Evolutionary conservation across 495 filamentous ascomycete species (phyloP).

Genomic region (Xylaria grammica): DNA sequence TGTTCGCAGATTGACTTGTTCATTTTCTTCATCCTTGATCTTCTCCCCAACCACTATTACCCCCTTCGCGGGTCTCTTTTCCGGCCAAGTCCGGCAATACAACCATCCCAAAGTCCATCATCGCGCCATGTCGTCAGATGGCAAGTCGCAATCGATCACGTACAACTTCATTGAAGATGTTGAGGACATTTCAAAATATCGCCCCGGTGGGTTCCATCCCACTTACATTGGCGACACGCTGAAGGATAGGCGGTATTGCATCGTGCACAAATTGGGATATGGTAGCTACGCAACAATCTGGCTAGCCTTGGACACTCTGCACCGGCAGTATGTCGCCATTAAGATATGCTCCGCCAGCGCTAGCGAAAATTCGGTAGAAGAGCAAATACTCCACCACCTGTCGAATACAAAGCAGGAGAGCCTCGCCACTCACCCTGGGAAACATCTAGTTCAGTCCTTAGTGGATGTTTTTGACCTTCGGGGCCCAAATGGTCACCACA

Average conservation of each 20-base stretch:
- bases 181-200: slow-evolving; percentile 43
- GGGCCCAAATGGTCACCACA: slow-evolving; percentile 34
- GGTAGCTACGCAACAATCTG: slow-evolving; percentile 49
- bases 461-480: slow-evolving; percentile 26
- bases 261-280: slow-evolving; percentile 45
- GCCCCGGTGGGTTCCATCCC: slow-evolving; percentile 47
- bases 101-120: no score
- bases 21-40: no score
- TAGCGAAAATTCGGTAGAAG: slow-evolving; percentile 23
- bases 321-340: slow-evolving; percentile 40
- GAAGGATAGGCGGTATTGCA: slow-evolving; percentile 34
- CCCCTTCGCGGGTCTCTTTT: no score
- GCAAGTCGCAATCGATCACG: slow-evolving; percentile 17
- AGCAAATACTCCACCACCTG: slow-evolving; percentile 27
- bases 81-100: no score
- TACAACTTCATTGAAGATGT: slow-evolving; percentile 44
- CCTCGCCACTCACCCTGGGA: background rate
- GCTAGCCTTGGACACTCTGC: slow-evolving; percentile 40
- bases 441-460: slow-evolving; percentile 6
- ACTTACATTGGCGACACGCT: slow-evolving; percentile 36
- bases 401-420: background rate
- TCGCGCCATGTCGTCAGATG: background rate
- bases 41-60: no score
- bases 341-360: slow-evolving; percentile 40
- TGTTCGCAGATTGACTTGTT: no score